Percentiles rank a stretch among this genome's conserved stretches.
Evolutionary conservation across 352 stramenopile genomes (phyloP).

Genomic region (Aphanomyces invadans): DNA sequence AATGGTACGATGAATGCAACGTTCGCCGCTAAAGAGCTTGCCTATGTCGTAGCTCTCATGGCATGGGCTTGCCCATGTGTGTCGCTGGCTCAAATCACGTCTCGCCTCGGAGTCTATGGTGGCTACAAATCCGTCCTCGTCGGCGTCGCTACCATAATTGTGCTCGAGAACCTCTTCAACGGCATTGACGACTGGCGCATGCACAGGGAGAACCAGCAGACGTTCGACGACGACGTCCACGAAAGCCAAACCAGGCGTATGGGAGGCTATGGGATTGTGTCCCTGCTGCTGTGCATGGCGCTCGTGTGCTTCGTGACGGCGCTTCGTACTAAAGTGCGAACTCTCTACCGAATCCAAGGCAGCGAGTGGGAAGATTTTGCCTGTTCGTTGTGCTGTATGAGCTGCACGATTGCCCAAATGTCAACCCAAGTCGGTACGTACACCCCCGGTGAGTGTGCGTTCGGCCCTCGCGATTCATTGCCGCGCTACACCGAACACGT

Average conservation of each 20-base stretch:
- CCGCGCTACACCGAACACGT: neutral
- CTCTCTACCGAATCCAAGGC: neutral
- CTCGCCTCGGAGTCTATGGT: constrained; percentile 9
- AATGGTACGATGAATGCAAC: constrained; percentile 2
- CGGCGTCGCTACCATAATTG: constrained; percentile 2
- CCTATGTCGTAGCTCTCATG: constrained; percentile 4
- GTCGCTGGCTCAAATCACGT: constrained; percentile 17
- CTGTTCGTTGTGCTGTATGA: constrained; percentile 5
- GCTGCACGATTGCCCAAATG: constrained; percentile 7
- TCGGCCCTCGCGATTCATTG: neutral
- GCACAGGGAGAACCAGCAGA: neutral
- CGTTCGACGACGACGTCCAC: neutral
- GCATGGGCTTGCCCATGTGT: constrained; percentile 8
- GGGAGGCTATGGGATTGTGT: neutral
- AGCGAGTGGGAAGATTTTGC: constrained; percentile 18
- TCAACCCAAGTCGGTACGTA: neutral
- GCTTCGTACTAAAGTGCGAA: constrained; percentile 11
- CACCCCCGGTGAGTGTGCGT: neutral
- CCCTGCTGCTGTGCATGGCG: constrained; percentile 7
- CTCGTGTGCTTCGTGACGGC: constrained; percentile 18
- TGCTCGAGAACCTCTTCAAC: constrained; percentile 11
- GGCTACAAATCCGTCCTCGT: constrained; percentile 6
- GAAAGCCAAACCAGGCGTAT: neutral
- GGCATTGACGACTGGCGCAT: constrained; percentile 1
- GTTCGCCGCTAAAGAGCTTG: neutral